These are phyloP conservation scores for Lodderomyces jiufengensis DNA, from an alignment of 1,139 yeast species.

Conservation along the genomic window DNA sequence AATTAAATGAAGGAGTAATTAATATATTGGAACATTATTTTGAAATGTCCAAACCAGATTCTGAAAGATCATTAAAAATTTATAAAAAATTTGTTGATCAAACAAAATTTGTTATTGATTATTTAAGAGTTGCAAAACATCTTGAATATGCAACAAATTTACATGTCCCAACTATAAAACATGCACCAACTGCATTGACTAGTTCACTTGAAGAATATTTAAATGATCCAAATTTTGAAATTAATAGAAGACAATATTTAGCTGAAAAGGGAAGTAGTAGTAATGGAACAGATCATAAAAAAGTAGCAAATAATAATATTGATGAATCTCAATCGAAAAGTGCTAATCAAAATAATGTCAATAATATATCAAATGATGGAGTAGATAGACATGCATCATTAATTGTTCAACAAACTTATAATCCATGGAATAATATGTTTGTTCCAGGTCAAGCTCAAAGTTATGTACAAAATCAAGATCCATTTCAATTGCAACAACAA, in stretches of 20 bases:
- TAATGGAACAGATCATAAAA: conserved; percentile 1
- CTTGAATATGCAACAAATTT: conserved; percentile 82
- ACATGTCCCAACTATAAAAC: conserved; percentile 93
- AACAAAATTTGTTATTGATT: conserved; percentile 84
- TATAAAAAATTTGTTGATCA: conserved; percentile 83
- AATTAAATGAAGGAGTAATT: conserved; percentile 91
- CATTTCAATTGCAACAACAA: conserved; percentile 11
- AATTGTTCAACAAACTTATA: conserved; percentile 41
- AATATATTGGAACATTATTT: conserved; percentile 90
- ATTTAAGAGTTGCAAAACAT: conserved; percentile 84
- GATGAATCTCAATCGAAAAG: conserved; percentile 1
- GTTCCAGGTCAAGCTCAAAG: conserved; percentile 12
- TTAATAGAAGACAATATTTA: conserved; percentile 72
- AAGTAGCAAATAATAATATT: background rate
- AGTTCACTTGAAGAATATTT: conserved; percentile 84
- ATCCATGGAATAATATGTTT: conserved; percentile 38
- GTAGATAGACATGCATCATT: conserved; percentile 25
- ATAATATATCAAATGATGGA: conserved; percentile 9
- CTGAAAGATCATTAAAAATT: conserved; percentile 78
- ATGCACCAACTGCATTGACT: conserved; percentile 93
- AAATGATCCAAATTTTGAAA: conserved; percentile 80
- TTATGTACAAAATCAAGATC: conserved; percentile 12
- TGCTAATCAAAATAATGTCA: background rate
- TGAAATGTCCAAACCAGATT: conserved; percentile 84
- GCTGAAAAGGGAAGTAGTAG: conserved; percentile 45